Conservation (phyloP, 2,329 filamentous ascomycete genomes). For the Coniella vitis region DNA sequence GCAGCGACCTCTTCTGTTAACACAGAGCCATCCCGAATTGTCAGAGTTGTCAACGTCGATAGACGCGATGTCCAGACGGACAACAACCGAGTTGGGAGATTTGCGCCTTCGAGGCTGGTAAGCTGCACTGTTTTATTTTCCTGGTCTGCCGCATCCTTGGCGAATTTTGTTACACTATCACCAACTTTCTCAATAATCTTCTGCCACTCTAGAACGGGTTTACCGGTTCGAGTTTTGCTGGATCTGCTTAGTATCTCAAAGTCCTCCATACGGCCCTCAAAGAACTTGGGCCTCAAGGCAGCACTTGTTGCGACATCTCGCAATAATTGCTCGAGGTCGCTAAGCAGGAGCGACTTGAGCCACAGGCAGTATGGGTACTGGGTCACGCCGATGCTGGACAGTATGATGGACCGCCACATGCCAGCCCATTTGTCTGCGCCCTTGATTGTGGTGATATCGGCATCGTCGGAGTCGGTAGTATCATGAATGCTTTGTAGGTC, state of each 20-base stretch:
- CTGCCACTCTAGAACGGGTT: constrained; percentile 26
- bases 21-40: constrained; percentile 54
- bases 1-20: constrained; percentile 47
- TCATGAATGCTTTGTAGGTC: constrained; percentile 35
- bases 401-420: constrained; percentile 62
- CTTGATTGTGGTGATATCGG: constrained; percentile 24
- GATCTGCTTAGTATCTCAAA: constrained; percentile 24
- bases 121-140: constrained; percentile 43
- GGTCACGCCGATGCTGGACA: constrained; percentile 56
- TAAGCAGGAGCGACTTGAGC: constrained; percentile 56
- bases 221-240: constrained; percentile 19
- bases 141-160: constrained; percentile 30
- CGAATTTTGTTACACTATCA: constrained; percentile 48
- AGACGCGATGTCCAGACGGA: constrained; percentile 53
- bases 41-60: constrained; percentile 49
- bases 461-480: constrained; percentile 36
- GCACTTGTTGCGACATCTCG: constrained; percentile 37
- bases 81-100: constrained; percentile 43
- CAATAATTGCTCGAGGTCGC: constrained; percentile 53
- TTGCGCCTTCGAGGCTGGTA: constrained; percentile 49
- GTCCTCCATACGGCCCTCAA: constrained; percentile 31
- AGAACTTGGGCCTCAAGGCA: constrained; percentile 29
- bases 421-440: constrained; percentile 48
- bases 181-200: constrained; percentile 42
- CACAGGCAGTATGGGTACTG: constrained; percentile 64